Evolutionary conservation across 306 rosid genomes (phyloP).

Genomic region (Vigna hirtella): DNA sequence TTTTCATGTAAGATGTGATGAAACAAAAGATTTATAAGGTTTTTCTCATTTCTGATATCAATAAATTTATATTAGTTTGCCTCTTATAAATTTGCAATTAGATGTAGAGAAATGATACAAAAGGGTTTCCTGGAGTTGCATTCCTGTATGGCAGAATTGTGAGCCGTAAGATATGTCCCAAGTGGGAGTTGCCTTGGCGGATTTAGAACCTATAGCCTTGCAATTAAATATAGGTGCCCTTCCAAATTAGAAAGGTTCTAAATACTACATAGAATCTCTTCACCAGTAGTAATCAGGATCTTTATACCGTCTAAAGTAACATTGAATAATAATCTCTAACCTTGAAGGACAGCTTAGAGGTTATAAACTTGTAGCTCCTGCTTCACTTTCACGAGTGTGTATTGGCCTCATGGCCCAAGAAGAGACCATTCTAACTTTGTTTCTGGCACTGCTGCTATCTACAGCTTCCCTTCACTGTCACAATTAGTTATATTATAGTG

Average conservation of each 20-base stretch:
- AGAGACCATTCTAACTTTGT: background rate
- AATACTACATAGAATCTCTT: background rate
- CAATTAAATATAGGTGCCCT: background rate
- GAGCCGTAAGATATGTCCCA: background rate
- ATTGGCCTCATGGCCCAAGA: slow-evolving; percentile 4
- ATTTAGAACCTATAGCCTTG: background rate
- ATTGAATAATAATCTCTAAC: background rate
- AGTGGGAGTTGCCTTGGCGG: slow-evolving; percentile 9
- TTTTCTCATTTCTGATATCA: slow-evolving; percentile 5
- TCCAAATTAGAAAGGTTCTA: background rate
- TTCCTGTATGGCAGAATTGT: slow-evolving; percentile 11
- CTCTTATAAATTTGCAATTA: slow-evolving; percentile 1
- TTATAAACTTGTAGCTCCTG: background rate
- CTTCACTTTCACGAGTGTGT: background rate
- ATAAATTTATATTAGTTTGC: slow-evolving; percentile 7
- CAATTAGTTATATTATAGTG: background rate
- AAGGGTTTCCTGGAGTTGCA: background rate
- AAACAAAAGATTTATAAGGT: background rate
- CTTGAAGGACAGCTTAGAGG: background rate
- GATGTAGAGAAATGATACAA: background rate
- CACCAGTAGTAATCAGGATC: background rate
- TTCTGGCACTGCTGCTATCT: background rate
- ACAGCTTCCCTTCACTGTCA: background rate
- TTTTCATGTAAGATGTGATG: slow-evolving; percentile 14
- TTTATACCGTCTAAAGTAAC: slow-evolving; percentile 16